A percentile compares a stretch with the other conserved stretches of the same genome.
phyloP scores from a whole-genome alignment of 768 basidiomycete species.

The Agrocybe praecox region DNA sequence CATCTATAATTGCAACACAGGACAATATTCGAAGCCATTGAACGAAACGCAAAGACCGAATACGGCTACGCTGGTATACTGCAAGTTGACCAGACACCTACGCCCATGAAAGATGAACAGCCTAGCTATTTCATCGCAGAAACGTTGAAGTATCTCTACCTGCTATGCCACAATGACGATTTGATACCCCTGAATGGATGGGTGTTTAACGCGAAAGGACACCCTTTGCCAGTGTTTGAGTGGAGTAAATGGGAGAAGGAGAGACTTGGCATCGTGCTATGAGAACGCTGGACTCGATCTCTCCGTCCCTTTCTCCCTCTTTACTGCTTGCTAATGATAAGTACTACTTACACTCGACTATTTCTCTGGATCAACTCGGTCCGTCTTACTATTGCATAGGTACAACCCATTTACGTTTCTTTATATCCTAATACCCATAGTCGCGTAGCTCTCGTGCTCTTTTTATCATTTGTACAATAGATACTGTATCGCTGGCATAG shows the following conservation, averaged over 20 bases:
- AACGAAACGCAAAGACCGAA: slow-evolving; percentile 44
- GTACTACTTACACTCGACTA: neutral
- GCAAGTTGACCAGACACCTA: slow-evolving; percentile 34
- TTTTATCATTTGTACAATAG: neutral
- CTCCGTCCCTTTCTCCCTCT: neutral
- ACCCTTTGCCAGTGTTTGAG: slow-evolving; percentile 74
- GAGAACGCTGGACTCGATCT: neutral
- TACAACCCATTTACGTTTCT: neutral
- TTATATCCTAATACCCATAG: neutral
- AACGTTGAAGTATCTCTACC: slow-evolving; percentile 70
- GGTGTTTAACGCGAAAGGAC: slow-evolving; percentile 73
- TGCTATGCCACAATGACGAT: slow-evolving; percentile 69
- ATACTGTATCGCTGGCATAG: neutral
- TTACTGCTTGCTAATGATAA: no score
- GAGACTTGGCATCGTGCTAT: slow-evolving; percentile 37
- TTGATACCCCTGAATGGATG: slow-evolving; percentile 52
- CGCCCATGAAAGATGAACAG: slow-evolving; percentile 46
- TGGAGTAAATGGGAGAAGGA: slow-evolving; percentile 61
- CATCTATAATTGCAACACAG: slow-evolving; percentile 14
- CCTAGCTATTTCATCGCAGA: slow-evolving; percentile 54
- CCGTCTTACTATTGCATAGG: neutral
- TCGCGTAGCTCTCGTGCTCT: neutral
- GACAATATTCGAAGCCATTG: slow-evolving; percentile 48
- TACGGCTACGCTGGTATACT: slow-evolving; percentile 49
- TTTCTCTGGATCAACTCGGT: neutral